Conservation (phyloP, 2,329 filamentous ascomycete species). For the Escovopsis sp. region DNA sequence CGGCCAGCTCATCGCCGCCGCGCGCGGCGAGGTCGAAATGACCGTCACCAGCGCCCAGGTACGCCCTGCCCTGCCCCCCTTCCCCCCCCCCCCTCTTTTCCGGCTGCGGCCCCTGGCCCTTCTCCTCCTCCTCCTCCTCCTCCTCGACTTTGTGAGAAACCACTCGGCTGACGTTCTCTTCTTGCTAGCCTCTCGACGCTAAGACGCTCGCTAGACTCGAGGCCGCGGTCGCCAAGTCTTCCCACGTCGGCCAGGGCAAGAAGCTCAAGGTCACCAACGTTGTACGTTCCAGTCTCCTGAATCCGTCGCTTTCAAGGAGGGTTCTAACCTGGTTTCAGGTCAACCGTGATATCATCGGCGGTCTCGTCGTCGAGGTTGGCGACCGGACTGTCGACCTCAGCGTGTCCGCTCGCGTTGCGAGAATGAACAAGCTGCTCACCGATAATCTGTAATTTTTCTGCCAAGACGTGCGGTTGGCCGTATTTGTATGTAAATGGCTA, state of each 20-base stretch:
- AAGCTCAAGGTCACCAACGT: conserved; percentile 95
- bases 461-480: conserved; percentile 4
- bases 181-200: conserved; percentile 60
- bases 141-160: neutral
- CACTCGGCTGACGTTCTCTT: conserved; percentile 10
- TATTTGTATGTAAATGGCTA: no score
- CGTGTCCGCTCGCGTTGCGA: conserved; percentile 85
- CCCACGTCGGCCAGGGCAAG: conserved; percentile 80
- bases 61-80: conserved; percentile 21
- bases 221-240: conserved; percentile 73
- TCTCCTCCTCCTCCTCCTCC: no score
- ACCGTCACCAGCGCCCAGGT: conserved; percentile 81
- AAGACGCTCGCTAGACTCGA: conserved; percentile 79
- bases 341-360: conserved; percentile 87
- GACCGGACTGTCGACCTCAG: conserved; percentile 97
- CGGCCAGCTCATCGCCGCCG: conserved; percentile 68
- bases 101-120: no score
- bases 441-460: conserved; percentile 63
- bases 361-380: conserved; percentile 88
- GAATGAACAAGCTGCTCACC: conserved; percentile 98
- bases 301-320: neutral
- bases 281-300: conserved; percentile 33
- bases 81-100: no score
- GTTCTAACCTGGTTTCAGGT: conserved; percentile 38
- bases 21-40: conserved; percentile 87